phyloP scores from a whole-genome alignment of 139 green algal genomes.

The Marvania coccoides region DNA sequence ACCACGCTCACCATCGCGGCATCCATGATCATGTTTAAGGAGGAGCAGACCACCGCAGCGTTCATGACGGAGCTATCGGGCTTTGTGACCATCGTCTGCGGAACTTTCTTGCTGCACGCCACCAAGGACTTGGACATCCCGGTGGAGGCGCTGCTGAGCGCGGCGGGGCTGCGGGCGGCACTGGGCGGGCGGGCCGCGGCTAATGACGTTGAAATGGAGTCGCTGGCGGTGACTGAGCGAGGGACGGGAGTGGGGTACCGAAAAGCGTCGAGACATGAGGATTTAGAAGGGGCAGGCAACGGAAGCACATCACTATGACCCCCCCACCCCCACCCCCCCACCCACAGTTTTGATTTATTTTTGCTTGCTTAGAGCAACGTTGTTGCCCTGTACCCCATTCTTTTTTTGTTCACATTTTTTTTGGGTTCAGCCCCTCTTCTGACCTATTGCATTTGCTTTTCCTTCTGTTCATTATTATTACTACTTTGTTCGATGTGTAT shows the following conservation, averaged over 20 bases:
- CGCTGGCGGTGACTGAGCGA: neutral
- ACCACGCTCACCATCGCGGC: conserved; percentile 84
- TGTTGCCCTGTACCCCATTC: too few species aligned
- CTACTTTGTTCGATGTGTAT: too few species aligned
- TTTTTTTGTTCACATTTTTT: too few species aligned
- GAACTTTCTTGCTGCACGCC: conserved; percentile 88
- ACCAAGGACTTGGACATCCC: conserved; percentile 73
- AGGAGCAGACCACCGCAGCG: conserved; percentile 56
- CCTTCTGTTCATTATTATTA: too few species aligned
- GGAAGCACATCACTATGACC: too few species aligned
- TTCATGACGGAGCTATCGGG: conserved; percentile 73
- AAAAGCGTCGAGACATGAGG: neutral
- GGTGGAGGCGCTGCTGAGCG: neutral
- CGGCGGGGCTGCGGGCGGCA: neutral
- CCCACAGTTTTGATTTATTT: too few species aligned
- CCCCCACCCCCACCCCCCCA: too few species aligned
- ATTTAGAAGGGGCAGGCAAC: too few species aligned
- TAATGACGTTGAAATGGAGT: neutral
- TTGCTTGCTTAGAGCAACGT: too few species aligned
- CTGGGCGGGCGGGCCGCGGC: neutral
- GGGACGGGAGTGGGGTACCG: neutral
- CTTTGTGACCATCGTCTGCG: conserved; percentile 91
- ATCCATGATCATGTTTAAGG: conserved; percentile 66
- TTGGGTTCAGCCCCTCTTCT: too few species aligned
- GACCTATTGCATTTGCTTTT: too few species aligned